Percentiles rank a stretch among this genome's conserved stretches.
Evolutionary conservation across 2,329 filamentous ascomycete genomes (phyloP).

Genomic region (Pseudonectria buxi): DNA sequence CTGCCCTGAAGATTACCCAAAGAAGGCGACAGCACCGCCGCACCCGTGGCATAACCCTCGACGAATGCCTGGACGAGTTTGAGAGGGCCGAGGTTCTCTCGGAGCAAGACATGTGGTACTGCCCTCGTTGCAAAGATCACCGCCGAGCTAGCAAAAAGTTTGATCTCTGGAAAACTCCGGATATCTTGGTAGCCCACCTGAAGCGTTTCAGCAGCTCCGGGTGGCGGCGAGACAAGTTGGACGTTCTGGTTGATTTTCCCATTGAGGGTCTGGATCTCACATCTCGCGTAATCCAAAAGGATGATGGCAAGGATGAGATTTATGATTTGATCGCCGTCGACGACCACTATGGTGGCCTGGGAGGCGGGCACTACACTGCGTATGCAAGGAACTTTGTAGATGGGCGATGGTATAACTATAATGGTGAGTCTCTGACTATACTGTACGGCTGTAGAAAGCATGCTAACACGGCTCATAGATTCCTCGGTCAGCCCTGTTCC

Average conservation of each 20-base stretch:
- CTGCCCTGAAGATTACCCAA: conserved; percentile 59
- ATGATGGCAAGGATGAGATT: conserved; percentile 72
- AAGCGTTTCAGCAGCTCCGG: conserved; percentile 90
- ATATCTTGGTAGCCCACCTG: conserved; percentile 89
- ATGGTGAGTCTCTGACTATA: conserved; percentile 54
- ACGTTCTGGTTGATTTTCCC: conserved; percentile 86
- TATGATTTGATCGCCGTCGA: conserved; percentile 96
- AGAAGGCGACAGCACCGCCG: conserved; percentile 50
- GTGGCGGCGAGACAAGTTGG: conserved; percentile 81
- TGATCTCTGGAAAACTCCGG: conserved; percentile 92
- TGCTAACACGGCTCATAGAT: conserved; percentile 53
- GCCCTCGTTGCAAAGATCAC: conserved; percentile 89
- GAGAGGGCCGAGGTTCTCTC: conserved; percentile 90
- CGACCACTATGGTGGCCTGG: conserved; percentile 88
- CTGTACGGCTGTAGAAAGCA: neutral
- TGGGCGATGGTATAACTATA: conserved; percentile 90
- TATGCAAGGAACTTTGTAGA: conserved; percentile 90
- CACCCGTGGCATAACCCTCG: conserved; percentile 66
- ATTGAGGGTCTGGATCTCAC: conserved; percentile 80
- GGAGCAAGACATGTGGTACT: conserved; percentile 96
- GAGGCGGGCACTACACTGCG: conserved; percentile 93
- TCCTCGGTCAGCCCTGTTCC: conserved; percentile 59
- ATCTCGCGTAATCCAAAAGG: conserved; percentile 68
- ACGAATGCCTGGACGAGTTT: conserved; percentile 91
- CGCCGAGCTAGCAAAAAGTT: conserved; percentile 92